These are phyloP conservation scores for Spatholobus suberectus DNA, from an alignment of 306 rosid species.

Conservation along the genomic window DNA sequence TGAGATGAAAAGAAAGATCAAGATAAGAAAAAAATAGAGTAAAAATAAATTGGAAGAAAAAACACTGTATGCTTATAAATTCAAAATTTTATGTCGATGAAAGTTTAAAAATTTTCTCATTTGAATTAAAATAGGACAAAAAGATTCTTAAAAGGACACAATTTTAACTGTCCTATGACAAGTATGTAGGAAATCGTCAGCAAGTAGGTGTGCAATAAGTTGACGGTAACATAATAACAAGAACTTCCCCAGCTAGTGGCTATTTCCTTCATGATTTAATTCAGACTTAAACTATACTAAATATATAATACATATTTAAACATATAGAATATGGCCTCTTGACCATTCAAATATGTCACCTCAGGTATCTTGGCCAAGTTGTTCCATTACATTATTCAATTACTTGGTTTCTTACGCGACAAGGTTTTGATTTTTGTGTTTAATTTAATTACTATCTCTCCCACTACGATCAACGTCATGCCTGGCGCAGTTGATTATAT, in stretches of 20 bases:
- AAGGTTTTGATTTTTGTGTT: neutral
- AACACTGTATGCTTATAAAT: too few species aligned
- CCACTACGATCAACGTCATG: conserved; percentile 7
- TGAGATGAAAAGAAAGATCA: too few species aligned
- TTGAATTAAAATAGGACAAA: too few species aligned
- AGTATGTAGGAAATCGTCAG: neutral
- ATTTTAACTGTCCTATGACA: too few species aligned
- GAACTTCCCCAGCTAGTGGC: neutral
- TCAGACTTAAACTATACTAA: too few species aligned
- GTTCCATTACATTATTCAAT: neutral
- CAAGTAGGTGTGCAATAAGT: neutral
- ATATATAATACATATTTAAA: too few species aligned
- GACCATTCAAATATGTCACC: neutral
- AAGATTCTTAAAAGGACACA: too few species aligned
- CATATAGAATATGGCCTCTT: neutral
- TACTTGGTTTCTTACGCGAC: neutral
- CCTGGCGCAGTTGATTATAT: neutral
- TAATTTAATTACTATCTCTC: neutral
- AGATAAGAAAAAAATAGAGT: too few species aligned
- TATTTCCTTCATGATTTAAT: neutral
- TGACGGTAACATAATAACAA: neutral
- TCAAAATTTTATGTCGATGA: too few species aligned
- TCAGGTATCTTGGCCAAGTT: neutral
- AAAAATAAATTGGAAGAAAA: too few species aligned
- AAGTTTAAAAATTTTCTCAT: too few species aligned